Evolutionary conservation across 108 stramenopile species (phyloP).

Genomic region (Phaeodactylum tricornutum): DNA sequence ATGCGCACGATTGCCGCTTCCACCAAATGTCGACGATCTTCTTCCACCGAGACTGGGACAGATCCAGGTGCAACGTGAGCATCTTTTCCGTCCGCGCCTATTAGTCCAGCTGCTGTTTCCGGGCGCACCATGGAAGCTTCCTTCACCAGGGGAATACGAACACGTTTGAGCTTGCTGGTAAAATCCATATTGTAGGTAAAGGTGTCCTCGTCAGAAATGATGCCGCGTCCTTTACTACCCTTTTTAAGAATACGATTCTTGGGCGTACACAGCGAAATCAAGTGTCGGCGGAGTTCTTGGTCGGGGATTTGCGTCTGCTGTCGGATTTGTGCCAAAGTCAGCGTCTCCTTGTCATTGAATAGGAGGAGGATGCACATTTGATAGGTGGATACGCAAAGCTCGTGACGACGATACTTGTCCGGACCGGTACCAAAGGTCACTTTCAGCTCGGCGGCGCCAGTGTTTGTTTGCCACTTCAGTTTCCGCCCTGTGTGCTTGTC

Average conservation of each 20-base stretch:
- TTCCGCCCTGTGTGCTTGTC: slow-evolving; percentile 89
- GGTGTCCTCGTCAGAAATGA: slow-evolving; percentile 79
- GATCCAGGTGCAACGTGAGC: slow-evolving; percentile 29
- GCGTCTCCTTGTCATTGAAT: slow-evolving; percentile 78
- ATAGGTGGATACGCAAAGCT: slow-evolving; percentile 91
- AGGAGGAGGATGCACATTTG: slow-evolving; percentile 97
- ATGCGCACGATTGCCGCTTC: slow-evolving; percentile 96
- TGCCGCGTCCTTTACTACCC: slow-evolving; percentile 84
- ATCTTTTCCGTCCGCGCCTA: slow-evolving; percentile 15
- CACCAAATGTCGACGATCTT: slow-evolving; percentile 85
- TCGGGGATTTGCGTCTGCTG: slow-evolving; percentile 82
- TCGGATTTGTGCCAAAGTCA: slow-evolving; percentile 79
- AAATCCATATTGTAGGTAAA: slow-evolving; percentile 90
- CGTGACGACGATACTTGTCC: slow-evolving; percentile 65
- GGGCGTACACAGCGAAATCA: slow-evolving; percentile 93
- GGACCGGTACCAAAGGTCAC: slow-evolving; percentile 62
- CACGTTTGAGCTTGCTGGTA: slow-evolving; percentile 80
- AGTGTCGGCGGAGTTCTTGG: slow-evolving; percentile 82
- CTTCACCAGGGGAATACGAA: slow-evolving; percentile 88
- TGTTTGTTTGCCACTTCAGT: slow-evolving; percentile 90
- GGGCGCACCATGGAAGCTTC: slow-evolving; percentile 33
- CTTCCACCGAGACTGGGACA: slow-evolving; percentile 74
- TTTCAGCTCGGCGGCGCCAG: slow-evolving; percentile 86
- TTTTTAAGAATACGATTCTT: slow-evolving; percentile 90
- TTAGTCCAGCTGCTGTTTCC: slow-evolving; percentile 14